Percentiles rank a stretch among this genome's conserved stretches.
Evolutionary conservation across 2,329 filamentous ascomycete genomes (phyloP).

Genomic region (Furcasterigmium sp.): DNA sequence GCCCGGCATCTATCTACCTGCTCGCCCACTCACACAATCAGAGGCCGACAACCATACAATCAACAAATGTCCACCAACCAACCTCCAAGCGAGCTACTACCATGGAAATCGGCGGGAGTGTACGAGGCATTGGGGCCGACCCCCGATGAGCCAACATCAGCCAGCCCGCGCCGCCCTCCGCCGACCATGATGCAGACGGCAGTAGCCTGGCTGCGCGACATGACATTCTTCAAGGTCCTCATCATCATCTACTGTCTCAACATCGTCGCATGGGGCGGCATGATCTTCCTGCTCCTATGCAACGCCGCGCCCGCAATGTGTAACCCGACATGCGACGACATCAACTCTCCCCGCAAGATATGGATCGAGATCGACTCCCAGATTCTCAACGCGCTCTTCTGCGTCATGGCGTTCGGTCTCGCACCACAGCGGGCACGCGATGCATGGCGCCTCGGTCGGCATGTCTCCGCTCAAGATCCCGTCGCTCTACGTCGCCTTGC

Average conservation of each 20-base stretch:
- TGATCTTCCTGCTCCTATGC: slow-evolving; percentile 22
- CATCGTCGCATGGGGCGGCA: slow-evolving; percentile 21
- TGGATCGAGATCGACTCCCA: slow-evolving; percentile 12
- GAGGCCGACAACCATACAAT: too few relatives aligned
- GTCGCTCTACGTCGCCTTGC: slow-evolving; percentile 15
- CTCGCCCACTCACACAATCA: too few relatives aligned
- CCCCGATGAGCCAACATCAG: too few relatives aligned
- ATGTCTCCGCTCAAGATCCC: slow-evolving; percentile 11
- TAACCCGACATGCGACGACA: slow-evolving; percentile 11
- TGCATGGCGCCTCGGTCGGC: slow-evolving; percentile 12
- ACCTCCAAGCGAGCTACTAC: too few relatives aligned
- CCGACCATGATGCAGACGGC: too few relatives aligned
- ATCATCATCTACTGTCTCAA: slow-evolving; percentile 23
- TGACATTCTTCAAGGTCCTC: slow-evolving; percentile 23
- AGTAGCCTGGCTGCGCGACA: too few relatives aligned
- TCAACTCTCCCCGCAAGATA: slow-evolving; percentile 13
- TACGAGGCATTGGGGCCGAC: too few relatives aligned
- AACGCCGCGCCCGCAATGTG: slow-evolving; percentile 17
- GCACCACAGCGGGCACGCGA: slow-evolving; percentile 59
- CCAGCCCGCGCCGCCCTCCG: too few relatives aligned
- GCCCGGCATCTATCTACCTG: too few relatives aligned
- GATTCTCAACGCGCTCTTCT: slow-evolving; percentile 66
- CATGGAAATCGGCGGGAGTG: too few relatives aligned
- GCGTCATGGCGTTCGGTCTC: slow-evolving; percentile 78
- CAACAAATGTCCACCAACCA: too few relatives aligned